phyloP scores from a whole-genome alignment of 1,139 yeast species.

The Torulaspora globosa region DNA sequence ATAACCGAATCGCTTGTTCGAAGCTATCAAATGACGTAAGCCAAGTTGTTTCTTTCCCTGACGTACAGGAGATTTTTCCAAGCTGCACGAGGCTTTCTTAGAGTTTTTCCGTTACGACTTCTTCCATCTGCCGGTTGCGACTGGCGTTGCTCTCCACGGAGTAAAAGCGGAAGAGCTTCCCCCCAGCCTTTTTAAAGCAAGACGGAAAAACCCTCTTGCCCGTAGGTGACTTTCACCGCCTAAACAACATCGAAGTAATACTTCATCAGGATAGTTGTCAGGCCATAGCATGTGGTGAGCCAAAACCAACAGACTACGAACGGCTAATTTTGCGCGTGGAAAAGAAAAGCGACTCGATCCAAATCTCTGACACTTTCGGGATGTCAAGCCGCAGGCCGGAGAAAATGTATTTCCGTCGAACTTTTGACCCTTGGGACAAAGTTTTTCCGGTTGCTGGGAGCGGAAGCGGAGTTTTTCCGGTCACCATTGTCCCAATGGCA shows the following conservation, averaged over 20 bases:
- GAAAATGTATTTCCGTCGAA: background rate
- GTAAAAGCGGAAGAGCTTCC: constrained; percentile 2
- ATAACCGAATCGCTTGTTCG: background rate
- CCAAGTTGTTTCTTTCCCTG: background rate
- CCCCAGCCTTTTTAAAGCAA: constrained; percentile 3
- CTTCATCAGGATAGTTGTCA: too few species aligned
- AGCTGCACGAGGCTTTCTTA: constrained; percentile 2
- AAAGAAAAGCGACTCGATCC: too few species aligned
- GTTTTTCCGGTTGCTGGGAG: constrained; percentile 8
- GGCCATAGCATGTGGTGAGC: too few species aligned
- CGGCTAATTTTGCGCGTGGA: too few species aligned
- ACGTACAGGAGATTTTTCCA: background rate
- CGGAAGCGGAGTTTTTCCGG: constrained; percentile 5
- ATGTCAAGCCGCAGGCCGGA: background rate
- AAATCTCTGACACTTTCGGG: too few species aligned
- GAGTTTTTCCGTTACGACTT: constrained; percentile 1
- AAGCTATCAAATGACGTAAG: background rate
- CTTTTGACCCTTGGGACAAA: constrained; percentile 2
- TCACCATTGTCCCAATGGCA: background rate
- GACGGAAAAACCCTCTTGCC: constrained; percentile 7
- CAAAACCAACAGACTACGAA: too few species aligned
- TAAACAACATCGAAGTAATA: too few species aligned
- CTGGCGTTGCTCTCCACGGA: constrained; percentile 8
- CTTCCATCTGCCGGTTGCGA: constrained; percentile 3
- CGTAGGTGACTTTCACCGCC: background rate